phyloP scores from a whole-genome alignment of 192 early-diverging fungal genomes.

The Dissophora ornata region DNA sequence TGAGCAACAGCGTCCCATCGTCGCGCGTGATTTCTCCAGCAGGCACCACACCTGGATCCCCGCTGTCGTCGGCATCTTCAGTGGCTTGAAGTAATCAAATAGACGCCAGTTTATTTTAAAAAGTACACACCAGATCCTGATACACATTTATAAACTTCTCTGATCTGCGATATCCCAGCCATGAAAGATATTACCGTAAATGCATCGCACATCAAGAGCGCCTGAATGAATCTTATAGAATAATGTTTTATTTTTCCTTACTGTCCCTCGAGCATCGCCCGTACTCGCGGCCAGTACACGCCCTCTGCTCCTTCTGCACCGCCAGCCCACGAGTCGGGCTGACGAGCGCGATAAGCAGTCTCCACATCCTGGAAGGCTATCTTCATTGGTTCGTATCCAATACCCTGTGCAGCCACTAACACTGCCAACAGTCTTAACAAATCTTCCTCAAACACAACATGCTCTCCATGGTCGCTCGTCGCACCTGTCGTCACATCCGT shows the following conservation, averaged over 20 bases:
- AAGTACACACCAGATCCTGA: too few species aligned
- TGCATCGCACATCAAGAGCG: too few species aligned
- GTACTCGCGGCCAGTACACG: constrained; percentile 5
- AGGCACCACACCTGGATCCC: constrained; percentile 27
- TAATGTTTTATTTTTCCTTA: too few species aligned
- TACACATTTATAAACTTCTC: too few species aligned
- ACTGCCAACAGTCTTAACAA: constrained; percentile 19
- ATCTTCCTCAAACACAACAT: constrained; percentile 20
- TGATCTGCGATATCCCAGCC: too few species aligned
- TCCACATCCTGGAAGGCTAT: constrained; percentile 9
- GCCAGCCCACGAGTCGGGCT: too few species aligned
- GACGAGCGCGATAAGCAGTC: background rate
- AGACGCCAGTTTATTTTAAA: too few species aligned
- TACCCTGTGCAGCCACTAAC: constrained; percentile 17
- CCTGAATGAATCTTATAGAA: too few species aligned
- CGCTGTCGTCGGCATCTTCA: constrained; percentile 20
- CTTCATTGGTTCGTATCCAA: constrained; percentile 18
- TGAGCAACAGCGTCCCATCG: too few species aligned
- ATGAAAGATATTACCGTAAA: too few species aligned
- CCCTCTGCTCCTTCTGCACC: background rate
- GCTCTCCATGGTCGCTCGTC: background rate
- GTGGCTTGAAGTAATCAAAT: too few species aligned
- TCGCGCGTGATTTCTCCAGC: constrained; percentile 28
- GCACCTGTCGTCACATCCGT: background rate
- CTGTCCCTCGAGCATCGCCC: background rate